These are phyloP conservation scores for Lasiosphaeria miniovina DNA, from an alignment of 495 filamentous ascomycete genomes.

Conservation along the genomic window DNA sequence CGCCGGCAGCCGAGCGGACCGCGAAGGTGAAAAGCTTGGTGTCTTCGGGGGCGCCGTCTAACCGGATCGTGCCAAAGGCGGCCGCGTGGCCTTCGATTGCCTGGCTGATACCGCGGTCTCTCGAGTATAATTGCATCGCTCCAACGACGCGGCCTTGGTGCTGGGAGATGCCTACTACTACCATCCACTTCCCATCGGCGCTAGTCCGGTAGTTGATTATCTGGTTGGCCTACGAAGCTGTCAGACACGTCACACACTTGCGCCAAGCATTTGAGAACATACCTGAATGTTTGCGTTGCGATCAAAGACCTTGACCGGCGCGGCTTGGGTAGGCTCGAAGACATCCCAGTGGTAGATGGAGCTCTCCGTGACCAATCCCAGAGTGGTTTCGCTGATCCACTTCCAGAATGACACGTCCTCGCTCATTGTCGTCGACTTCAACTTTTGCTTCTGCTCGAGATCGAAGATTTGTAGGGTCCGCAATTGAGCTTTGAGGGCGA, in stretches of 20 bases:
- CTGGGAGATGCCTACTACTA: conserved; percentile 91
- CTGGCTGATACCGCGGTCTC: conserved; percentile 93
- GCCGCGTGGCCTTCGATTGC: conserved; percentile 97
- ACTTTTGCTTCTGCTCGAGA: conserved; percentile 80
- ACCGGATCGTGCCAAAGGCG: conserved; percentile 82
- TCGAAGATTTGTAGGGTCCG: conserved; percentile 98
- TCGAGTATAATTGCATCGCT: conserved; percentile 94
- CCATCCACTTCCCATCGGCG: conserved; percentile 96
- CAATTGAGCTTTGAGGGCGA: conserved; percentile 87
- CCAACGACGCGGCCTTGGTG: conserved; percentile 91
- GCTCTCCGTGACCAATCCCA: conserved; percentile 87
- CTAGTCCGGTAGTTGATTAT: conserved; percentile 99
- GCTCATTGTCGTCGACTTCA: conserved; percentile 91
- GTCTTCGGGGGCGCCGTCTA: conserved; percentile 85
- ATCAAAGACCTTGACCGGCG: conserved; percentile 88
- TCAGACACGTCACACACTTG: conserved; percentile 1
- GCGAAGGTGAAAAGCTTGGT: conserved; percentile 97
- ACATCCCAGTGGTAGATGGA: conserved; percentile 98
- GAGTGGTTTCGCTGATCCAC: conserved; percentile 84
- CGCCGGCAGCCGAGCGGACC: conserved; percentile 78
- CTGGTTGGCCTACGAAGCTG: conserved; percentile 69
- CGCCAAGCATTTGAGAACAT: conserved; percentile 34
- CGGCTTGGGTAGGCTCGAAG: conserved; percentile 69
- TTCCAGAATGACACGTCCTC: conserved; percentile 99
- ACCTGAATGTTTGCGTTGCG: conserved; percentile 84